Evolutionary conservation across 305 asterid species (phyloP), one percentile per base, ranked within the genome.

Genomic region (Fraxinus albicans): DNA sequence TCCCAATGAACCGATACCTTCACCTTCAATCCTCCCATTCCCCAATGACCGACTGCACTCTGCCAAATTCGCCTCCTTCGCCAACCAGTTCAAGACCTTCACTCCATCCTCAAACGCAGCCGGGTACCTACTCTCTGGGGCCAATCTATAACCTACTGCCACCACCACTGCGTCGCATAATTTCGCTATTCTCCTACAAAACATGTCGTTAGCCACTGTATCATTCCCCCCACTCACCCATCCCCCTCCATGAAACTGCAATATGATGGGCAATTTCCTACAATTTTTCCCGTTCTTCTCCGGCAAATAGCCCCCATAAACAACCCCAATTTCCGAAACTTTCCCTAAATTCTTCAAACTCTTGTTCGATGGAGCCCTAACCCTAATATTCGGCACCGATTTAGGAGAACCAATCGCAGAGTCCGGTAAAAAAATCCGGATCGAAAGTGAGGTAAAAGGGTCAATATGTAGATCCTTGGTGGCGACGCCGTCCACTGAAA

Each of bases 181-280:
- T 70, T 84, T 91, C 86, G 98, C 97, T 6, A 93, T 12, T 84
- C 95, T 87, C 93, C 95, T 87, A 72, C 98, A 93, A 34, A 93
- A 93, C 79, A 69, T 84, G 86, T 94, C 98, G 47, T 90, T 94
- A 38, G 91, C 92, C 25, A 81, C 92, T 21, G 95, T 91, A 81
- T 93, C 93, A 80, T 82, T 77, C 6, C 97, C 96, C 58, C 98
- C 97, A 78, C 85, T 88, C 77, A 94, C 95, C 93, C 94, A 94
- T 2, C 96, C 96, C 2, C 98, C 97, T 8, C 98, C 97, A 67
- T 94, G 97, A 79, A 94, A 94, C 90, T 94, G 98, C 88, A 94
- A 83, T 6, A 94, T 91, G 77, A 94, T 90, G 81, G 97, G 97
- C 80, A 94, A 80, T 53, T 90, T 93, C 91, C 91, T 86, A 72